A percentile compares a stretch with the other conserved stretches of the same genome.
Evolutionary conservation across 1,284 basidiomycete genomes (phyloP).

Genomic region (Puccinia novopanici): DNA sequence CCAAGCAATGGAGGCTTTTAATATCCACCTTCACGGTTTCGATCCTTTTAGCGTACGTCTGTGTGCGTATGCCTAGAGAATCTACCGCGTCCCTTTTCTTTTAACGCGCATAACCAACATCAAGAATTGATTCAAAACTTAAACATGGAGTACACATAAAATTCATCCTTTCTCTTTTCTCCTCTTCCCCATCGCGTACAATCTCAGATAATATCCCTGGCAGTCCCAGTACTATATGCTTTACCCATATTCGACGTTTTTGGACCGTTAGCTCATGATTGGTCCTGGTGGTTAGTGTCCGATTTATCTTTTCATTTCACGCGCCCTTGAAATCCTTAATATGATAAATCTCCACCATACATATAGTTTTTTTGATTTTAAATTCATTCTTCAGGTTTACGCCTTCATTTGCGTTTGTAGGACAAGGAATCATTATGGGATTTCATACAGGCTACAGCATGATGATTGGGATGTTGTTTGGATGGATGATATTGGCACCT

Average conservation of each 20-base stretch:
- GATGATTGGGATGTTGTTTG: conserved; percentile 93
- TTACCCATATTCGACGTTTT: conserved; percentile 86
- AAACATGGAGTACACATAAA: not conserved
- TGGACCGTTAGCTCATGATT: conserved; percentile 71
- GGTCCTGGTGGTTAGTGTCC: conserved; percentile 75
- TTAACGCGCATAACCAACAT: not conserved
- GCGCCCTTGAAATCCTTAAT: not conserved
- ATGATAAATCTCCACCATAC: not conserved
- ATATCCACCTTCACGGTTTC: conserved; percentile 38
- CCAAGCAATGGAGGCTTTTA: conserved; percentile 25
- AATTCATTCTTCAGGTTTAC: conserved; percentile 65
- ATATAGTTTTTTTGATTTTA: conserved; percentile 21
- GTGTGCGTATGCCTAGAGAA: conserved; percentile 52
- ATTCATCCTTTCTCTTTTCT: conserved; percentile 30
- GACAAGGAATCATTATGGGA: conserved; percentile 97
- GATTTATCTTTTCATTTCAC: not conserved
- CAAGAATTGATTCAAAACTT: not conserved
- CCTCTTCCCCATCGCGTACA: conserved; percentile 29
- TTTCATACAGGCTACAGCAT: conserved; percentile 90
- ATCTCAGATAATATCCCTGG: conserved; percentile 66
- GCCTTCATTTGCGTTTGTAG: conserved; percentile 84
- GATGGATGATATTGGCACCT: conserved; percentile 89
- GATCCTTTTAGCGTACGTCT: conserved; percentile 29
- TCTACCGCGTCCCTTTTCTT: conserved; percentile 56
- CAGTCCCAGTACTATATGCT: conserved; percentile 86